Evolutionary conservation across 371 early-diverging fungal genomes (phyloP).

Genomic region (Apophysomyces variabilis): DNA sequence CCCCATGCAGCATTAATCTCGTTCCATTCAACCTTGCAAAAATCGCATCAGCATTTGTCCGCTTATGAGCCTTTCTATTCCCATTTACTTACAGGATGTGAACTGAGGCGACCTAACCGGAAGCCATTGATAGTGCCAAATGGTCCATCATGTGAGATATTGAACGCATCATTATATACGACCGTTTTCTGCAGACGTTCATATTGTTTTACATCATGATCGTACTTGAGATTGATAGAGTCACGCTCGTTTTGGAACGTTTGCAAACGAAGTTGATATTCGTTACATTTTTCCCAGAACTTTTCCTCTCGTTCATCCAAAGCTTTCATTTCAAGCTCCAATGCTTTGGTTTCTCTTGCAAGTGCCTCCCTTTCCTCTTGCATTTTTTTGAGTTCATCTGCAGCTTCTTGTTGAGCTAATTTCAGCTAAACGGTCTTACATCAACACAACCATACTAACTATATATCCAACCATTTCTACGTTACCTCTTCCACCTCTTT

Average conservation of each 20-base stretch:
- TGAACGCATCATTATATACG: slow-evolving; percentile 92
- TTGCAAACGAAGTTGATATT: slow-evolving; percentile 63
- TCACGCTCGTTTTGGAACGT: slow-evolving; percentile 79
- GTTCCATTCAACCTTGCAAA: slow-evolving; percentile 81
- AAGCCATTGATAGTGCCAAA: slow-evolving; percentile 96
- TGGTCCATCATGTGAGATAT: slow-evolving; percentile 83
- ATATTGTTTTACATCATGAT: slow-evolving; percentile 76
- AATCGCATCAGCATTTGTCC: background rate
- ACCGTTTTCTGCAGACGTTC: slow-evolving; percentile 89
- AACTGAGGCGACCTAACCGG: slow-evolving; percentile 83
- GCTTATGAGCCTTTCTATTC: background rate
- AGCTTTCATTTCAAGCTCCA: slow-evolving; percentile 65
- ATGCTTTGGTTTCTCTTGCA: slow-evolving; percentile 58
- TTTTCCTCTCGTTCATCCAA: slow-evolving; percentile 68
- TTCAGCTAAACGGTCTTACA: slow-evolving; percentile 34
- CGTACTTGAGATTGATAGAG: slow-evolving; percentile 78
- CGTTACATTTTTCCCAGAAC: slow-evolving; percentile 82
- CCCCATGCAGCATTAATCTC: slow-evolving; percentile 98
- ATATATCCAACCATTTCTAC: background rate
- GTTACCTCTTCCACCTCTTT: slow-evolving; percentile 56
- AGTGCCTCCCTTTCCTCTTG: slow-evolving; percentile 64
- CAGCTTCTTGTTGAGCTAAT: slow-evolving; percentile 55
- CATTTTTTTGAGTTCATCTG: slow-evolving; percentile 58
- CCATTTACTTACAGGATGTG: slow-evolving; percentile 59
- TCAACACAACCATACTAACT: too few relatives aligned